Conservation (phyloP, 2,329 filamentous ascomycete species). For the Diaporthe eres region DNA sequence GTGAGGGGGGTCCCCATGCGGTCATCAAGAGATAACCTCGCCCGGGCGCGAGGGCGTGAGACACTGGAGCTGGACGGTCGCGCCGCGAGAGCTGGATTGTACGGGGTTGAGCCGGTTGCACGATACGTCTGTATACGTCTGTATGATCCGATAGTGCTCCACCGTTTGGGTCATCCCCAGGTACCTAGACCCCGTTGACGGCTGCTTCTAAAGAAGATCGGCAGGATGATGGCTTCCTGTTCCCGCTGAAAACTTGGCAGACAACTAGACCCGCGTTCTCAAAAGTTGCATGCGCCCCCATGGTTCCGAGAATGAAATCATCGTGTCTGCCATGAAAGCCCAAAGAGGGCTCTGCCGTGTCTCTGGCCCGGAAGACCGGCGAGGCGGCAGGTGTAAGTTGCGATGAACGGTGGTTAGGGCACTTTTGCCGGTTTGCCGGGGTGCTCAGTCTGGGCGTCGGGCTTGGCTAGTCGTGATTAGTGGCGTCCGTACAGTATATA, state of each 20-base stretch:
- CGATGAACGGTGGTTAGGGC: background rate
- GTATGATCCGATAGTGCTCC: constrained; percentile 26
- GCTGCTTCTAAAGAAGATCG: constrained; percentile 19
- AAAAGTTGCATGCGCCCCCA: background rate
- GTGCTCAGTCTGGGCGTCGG: constrained; percentile 19
- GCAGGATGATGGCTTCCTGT: constrained; percentile 27
- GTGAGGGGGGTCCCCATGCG: constrained; percentile 6
- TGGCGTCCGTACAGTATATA: constrained; percentile 5
- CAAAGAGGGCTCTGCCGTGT: background rate
- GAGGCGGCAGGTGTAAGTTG: no score
- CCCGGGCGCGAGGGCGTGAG: background rate
- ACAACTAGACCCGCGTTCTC: background rate
- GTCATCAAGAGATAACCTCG: constrained; percentile 22
- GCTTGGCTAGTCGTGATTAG: constrained; percentile 22
- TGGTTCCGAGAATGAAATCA: constrained; percentile 27
- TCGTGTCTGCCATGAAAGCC: background rate
- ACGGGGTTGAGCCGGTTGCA: constrained; percentile 7
- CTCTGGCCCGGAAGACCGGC: background rate
- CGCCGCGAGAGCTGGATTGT: constrained; percentile 20
- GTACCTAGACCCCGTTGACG: constrained; percentile 20
- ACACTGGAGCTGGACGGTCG: background rate
- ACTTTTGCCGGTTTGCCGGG: constrained; percentile 28
- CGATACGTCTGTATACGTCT: constrained; percentile 31
- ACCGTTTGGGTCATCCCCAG: constrained; percentile 21
- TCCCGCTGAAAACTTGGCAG: constrained; percentile 30